Base-by-base conservation (phyloP, 2,329 filamentous ascomycete genomes). In the Didymella keratinophila region DNA sequence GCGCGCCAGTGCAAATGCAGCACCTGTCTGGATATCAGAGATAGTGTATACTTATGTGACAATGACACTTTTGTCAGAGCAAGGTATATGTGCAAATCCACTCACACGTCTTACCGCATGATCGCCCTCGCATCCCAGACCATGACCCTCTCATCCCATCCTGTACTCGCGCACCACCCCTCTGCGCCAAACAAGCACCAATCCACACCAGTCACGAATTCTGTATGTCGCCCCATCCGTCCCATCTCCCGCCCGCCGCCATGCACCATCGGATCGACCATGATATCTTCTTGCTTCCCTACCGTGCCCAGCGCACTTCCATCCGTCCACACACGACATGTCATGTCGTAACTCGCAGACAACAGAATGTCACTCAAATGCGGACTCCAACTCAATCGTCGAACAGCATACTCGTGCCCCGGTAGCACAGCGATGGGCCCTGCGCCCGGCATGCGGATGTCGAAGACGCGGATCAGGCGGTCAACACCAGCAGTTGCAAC, bases 301-400 rank as follows among this genome's bases (percentile, higher is more conserved):
- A 23, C 37, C 18, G 75, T 70, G 18, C 81, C 81, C 62, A 82
- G 79, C 5, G 80, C 78, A 34, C 82, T 86, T n/a, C 87, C 91
- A 73, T 98, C 95, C 11, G 88, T 92, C 95, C 95, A 99, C 48
- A 97, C 83, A 30, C 95, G 86, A 66, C 95, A 96, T 6, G 92
- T 97, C 95, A 99, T 99, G 78, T 99, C 95, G 77, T 99, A 99
- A 73, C 93, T 95, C 1, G 91, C 94, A 68, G 89, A 95, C 41
- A 97, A 83, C 41, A 99, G 78, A 10, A 97, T 85, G 74, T 98
- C 92, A 57, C 88, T 88, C n/a, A 95, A 84, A 80, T 99, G 95
- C 10, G 95, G 95, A 70, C 91, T 96, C 94, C 95, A 99, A 6
- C 91, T 86, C 4, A 99, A 72, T 64, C 90, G 88, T 46, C 93